Evolutionary conservation across 345 rosid species (phyloP), one percentile per base, ranked within the genome.

Genomic region (Orychophragmus violaceus): DNA sequence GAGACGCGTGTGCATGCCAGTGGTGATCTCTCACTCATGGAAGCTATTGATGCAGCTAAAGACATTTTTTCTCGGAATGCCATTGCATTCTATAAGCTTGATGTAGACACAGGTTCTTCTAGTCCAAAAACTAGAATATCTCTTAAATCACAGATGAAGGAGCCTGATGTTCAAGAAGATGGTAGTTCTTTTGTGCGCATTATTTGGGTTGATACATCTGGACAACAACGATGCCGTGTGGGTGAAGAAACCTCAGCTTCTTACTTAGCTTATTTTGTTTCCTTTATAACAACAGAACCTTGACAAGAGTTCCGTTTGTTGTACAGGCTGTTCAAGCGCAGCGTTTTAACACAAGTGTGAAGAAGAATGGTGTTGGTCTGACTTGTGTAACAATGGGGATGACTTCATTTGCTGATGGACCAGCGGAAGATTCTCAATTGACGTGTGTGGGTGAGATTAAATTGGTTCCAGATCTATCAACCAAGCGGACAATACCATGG

Each of bases 161-260:
- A 72, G 71, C 42, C 54, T 36, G 75, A 50, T 66, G 69, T 56
- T 16, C 49, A 54, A 24, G 79, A 73, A 51, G 74, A 59, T 59
- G 67, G 46, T 66, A 72, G 71, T 63, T 82, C 83, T 3, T 73
- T 90, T 70, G 83, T 88, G 69, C 97, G 99, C 33, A 18, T 90
- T 46, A 71, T 94, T 33, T 94, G 97, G 99, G 85, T 80, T 54
- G 99, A 94, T 83, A 53, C 92, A 41, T 90, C 97, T 63, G 99
- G 99, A 73, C 99, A 90, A 69, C 89, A 86, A 63, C 78, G 99
- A 88, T 90, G 90, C 56, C 99, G 96, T 8, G 99, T 90, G 70
- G 81, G 96, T 75, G 66, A 5, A 5, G 18, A 41, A 18, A 5
- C 33, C 28, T 22, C 2, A 22, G 22, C 19, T 18, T 14, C 4